Conservation (phyloP, 805 yeast species). For the Vanderwaltozyma yarrowii region DNA sequence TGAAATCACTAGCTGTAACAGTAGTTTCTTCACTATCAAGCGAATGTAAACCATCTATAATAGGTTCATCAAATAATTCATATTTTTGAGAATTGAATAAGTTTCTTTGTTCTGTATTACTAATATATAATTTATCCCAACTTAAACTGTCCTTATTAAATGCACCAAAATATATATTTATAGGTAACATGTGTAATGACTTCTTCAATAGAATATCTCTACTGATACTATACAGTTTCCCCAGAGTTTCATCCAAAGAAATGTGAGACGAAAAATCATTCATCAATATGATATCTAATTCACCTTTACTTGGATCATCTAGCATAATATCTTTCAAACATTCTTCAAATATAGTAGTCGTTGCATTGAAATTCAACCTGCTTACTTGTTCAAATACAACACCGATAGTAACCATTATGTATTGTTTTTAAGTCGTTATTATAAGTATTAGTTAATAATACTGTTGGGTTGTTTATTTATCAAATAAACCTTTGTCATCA, state of each 20-base stretch:
- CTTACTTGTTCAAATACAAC: constrained; percentile 10
- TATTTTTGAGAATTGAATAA: constrained; percentile 1
- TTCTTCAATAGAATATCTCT: constrained; percentile 17
- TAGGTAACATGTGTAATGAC: constrained; percentile 13
- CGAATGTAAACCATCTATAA: not conserved
- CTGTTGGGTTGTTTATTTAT: too few relatives aligned
- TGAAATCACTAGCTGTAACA: constrained; percentile 14
- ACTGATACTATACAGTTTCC: constrained; percentile 19
- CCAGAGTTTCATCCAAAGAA: constrained; percentile 20
- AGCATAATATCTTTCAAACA: not conserved
- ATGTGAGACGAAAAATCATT: constrained; percentile 12
- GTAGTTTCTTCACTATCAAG: not conserved
- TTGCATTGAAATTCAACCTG: constrained; percentile 3
- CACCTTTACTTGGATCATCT: constrained; percentile 1
- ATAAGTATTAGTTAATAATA: too few relatives aligned
- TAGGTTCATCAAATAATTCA: constrained; percentile 1
- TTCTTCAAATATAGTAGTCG: constrained; percentile 3
- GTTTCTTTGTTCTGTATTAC: not conserved
- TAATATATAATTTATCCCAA: constrained; percentile 14
- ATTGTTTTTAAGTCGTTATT: too few relatives aligned
- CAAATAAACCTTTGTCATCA: too few relatives aligned
- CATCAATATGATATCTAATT: constrained; percentile 15
- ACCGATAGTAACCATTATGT: constrained; percentile 9
- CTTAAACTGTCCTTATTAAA: constrained; percentile 5
- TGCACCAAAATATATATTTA: constrained; percentile 17